Evolutionary conservation across 192 early-diverging fungal species (phyloP).

Genomic region (Pilobolus umbonatus): DNA sequence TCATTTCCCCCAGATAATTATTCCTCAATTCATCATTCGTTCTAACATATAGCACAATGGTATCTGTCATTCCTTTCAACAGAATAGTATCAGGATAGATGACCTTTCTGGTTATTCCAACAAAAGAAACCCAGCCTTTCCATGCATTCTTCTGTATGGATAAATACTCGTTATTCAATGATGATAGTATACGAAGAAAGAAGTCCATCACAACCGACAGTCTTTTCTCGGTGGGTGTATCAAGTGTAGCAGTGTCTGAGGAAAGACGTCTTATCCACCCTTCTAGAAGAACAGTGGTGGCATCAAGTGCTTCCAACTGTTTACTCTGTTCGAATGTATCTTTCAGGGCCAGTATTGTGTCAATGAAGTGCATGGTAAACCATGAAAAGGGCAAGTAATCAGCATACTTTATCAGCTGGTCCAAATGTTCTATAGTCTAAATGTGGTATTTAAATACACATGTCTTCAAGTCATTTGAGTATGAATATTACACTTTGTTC

Average conservation of each 20-base stretch:
- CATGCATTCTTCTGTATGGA: conserved; percentile 16
- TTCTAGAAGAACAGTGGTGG: conserved; percentile 10
- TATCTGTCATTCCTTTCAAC: conserved; percentile 7
- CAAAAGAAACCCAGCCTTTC: conserved; percentile 20
- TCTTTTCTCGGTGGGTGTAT: not conserved
- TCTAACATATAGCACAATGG: not conserved
- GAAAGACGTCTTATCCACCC: conserved; percentile 27
- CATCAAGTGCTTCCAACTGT: not conserved
- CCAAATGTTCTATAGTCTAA: conserved; percentile 19
- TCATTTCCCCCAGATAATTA: conserved; percentile 3
- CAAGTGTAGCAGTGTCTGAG: conserved; percentile 6
- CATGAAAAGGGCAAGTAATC: conserved; percentile 30
- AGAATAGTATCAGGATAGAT: conserved; percentile 1
- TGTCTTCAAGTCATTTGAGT: not conserved
- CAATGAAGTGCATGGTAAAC: conserved; percentile 24
- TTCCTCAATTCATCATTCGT: not conserved
- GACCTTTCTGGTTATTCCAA: no score
- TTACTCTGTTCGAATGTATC: not conserved
- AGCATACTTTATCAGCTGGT: conserved; percentile 21
- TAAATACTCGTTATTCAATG: not conserved
- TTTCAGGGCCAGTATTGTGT: not conserved
- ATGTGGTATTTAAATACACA: not conserved
- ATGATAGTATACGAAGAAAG: not conserved
- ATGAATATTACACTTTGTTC: not conserved
- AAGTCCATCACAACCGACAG: not conserved